Evolutionary conservation across 2,329 filamentous ascomycete species (phyloP), one percentile per base, ranked within the genome.

Genomic region (Metarhizium guizhouense): DNA sequence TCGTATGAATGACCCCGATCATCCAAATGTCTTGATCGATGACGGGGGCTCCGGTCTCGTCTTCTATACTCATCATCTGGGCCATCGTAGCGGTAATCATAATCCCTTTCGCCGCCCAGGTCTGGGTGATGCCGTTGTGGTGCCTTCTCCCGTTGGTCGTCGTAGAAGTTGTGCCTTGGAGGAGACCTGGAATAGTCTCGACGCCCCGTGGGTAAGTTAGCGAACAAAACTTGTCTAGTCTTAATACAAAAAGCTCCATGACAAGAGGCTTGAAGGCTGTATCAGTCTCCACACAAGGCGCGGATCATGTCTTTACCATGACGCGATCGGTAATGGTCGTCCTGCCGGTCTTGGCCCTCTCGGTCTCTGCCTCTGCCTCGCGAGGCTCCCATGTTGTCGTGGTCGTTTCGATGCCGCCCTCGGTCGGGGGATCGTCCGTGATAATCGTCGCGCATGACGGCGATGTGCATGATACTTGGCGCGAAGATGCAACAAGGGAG

Each of bases 261-360:
- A 47, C 51, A 56, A 53, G 32, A 53, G 50, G 50, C 49, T 53
- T 48, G 47, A 54, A 47, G 49, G 54, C 54, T 58, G 13, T 50
- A 50, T 56, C 56, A 61, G 60, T 58, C 49, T 63, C 60, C 61
- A 58, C 57, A 57, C 57, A 62, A 64, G 61, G 63, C 67, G 62
- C 68, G 66, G 68, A 68, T 64, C 66, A 61, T 68, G 66, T 67
- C 66, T 74, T 76, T 76, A 76, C 74, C 76, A 74, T 79, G 76
- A 73, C 75, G 72, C 72, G 73, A 71, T 70, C 70, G 74, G 65
- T 72, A 70, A 64, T 72, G 68, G 68, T 71, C 69, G 62, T 74
- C 70, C 64, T 71, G 67, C 65, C 59, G 61, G 53, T 52, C 49
- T 14, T 54, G 53, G 52, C 45, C 25, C 59, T 63, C 60, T 57